Conservation (phyloP, 805 yeast species). For the Myxozyma sirexii region DNA sequence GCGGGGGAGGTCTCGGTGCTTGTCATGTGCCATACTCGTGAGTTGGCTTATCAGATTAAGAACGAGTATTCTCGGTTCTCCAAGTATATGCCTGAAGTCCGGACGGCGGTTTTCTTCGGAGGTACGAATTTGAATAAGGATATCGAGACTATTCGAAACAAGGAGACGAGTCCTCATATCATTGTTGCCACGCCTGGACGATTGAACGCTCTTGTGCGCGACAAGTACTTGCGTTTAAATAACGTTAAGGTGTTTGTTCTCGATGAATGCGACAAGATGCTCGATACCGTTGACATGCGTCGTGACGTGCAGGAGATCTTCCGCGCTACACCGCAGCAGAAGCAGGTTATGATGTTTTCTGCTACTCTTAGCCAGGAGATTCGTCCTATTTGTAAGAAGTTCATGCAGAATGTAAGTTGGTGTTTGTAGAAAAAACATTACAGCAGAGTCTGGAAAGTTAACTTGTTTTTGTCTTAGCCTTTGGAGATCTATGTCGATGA, state of each 20-base stretch:
- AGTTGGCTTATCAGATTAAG: slow-evolving; percentile 96
- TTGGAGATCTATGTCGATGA: slow-evolving; percentile 97
- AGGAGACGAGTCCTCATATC: slow-evolving; percentile 94
- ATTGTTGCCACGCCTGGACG: slow-evolving; percentile 99
- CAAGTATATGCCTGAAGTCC: slow-evolving; percentile 97
- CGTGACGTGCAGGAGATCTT: slow-evolving; percentile 97
- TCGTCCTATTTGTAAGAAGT: slow-evolving; percentile 95
- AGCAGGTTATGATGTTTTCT: slow-evolving; percentile 99
- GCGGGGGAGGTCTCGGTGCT: slow-evolving; percentile 94
- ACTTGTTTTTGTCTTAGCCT: slow-evolving; percentile 48
- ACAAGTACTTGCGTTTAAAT: slow-evolving; percentile 81
- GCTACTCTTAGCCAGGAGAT: slow-evolving; percentile 94
- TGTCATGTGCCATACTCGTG: slow-evolving; percentile 98
- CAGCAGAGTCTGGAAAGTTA: no score
- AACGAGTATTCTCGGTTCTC: slow-evolving; percentile 97
- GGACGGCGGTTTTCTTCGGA: slow-evolving; percentile 95
- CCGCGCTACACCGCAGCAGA: slow-evolving; percentile 96
- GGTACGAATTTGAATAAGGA: slow-evolving; percentile 88
- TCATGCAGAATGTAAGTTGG: slow-evolving; percentile 71
- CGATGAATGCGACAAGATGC: slow-evolving; percentile 98
- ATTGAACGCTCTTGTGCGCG: slow-evolving; percentile 89
- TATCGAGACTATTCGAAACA: slow-evolving; percentile 82
- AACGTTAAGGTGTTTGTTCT: slow-evolving; percentile 92
- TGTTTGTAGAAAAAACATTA: not conserved
- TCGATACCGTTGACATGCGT: slow-evolving; percentile 82